Evolutionary conservation across 2,329 filamentous ascomycete species (phyloP).

Genomic region (Ophiostoma perfectum): DNA sequence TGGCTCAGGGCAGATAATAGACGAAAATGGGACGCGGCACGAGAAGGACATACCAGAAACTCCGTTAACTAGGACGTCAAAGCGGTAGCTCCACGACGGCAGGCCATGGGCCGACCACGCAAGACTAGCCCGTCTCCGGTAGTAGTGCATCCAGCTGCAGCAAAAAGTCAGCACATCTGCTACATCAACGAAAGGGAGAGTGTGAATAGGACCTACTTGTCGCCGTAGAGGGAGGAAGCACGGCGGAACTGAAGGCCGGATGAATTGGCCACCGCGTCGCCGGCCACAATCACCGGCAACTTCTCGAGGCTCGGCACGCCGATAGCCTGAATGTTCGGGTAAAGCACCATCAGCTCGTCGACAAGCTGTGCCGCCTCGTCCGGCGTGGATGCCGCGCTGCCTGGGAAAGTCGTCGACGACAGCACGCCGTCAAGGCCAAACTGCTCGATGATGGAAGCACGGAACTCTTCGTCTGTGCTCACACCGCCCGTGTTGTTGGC

Average conservation of each 20-base stretch:
- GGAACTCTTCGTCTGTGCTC: conserved; percentile 51
- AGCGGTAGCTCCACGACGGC: conserved; percentile 39
- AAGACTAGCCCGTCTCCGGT: conserved; percentile 29
- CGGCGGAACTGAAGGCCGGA: conserved; percentile 21
- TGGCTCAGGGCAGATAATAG: too few species aligned
- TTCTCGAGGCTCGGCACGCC: conserved; percentile 40
- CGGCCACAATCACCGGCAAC: conserved; percentile 38
- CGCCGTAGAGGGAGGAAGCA: conserved; percentile 16
- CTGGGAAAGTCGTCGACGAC: conserved; percentile 19
- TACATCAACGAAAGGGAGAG: not conserved
- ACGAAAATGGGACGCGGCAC: too few species aligned
- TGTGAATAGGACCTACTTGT: conserved; percentile 9
- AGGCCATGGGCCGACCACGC: conserved; percentile 23
- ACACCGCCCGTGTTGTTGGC: conserved; percentile 36
- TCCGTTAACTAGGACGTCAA: conserved; percentile 38
- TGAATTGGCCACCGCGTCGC: conserved; percentile 16
- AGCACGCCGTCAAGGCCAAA: conserved; percentile 21
- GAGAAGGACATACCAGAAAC: conserved; percentile 13
- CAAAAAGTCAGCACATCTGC: too few species aligned
- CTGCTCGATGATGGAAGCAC: conserved; percentile 25
- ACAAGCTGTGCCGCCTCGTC: conserved; percentile 30
- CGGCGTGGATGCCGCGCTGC: not conserved
- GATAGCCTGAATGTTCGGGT: conserved; percentile 45
- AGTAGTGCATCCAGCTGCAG: conserved; percentile 15
- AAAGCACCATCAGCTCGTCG: conserved; percentile 39